phyloP scores from a whole-genome alignment of 2,329 filamentous ascomycete genomes.

The Penicillium freii region DNA sequence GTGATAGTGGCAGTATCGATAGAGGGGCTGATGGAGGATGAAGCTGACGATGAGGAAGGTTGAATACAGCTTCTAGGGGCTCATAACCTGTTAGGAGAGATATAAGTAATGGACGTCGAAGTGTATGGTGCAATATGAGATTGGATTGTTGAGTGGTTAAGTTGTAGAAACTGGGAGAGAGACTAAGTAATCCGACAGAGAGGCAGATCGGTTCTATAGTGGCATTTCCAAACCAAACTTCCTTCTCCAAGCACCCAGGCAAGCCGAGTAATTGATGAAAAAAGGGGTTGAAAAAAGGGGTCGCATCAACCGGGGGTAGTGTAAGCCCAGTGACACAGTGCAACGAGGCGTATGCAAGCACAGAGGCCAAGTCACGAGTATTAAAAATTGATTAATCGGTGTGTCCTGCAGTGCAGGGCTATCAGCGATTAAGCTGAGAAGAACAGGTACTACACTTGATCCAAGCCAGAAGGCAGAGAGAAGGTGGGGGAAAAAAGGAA shows the following conservation, averaged over 20 bases:
- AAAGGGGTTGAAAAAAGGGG: slow-evolving; percentile 52
- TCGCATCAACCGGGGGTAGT: slow-evolving; percentile 71
- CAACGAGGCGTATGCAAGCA: slow-evolving; percentile 64
- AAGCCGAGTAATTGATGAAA: slow-evolving; percentile 52
- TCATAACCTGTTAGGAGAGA: too few species aligned
- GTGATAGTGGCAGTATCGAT: too few species aligned
- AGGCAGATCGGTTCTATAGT: too few species aligned
- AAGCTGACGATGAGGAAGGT: too few species aligned
- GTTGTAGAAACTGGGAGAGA: too few species aligned
- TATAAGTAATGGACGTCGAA: too few species aligned
- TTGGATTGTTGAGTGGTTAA: too few species aligned
- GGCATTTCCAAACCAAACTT: not conserved
- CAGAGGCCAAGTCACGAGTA: slow-evolving; percentile 56
- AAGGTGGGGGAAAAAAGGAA: slow-evolving; percentile 45
- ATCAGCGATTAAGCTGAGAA: slow-evolving; percentile 95
- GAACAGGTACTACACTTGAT: slow-evolving; percentile 97
- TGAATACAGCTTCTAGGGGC: too few species aligned
- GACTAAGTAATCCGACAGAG: too few species aligned
- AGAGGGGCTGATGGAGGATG: too few species aligned
- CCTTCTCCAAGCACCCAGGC: not conserved
- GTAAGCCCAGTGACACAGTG: slow-evolving; percentile 73
- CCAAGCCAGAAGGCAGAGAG: slow-evolving; percentile 63
- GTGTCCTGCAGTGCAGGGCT: slow-evolving; percentile 66
- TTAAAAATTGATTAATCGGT: slow-evolving; percentile 81
- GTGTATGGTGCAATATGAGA: too few species aligned